Percentiles rank a stretch among this genome's conserved stretches.
Evolutionary conservation across 805 yeast species (phyloP).

Genomic region (Ogataea pilisensis): DNA sequence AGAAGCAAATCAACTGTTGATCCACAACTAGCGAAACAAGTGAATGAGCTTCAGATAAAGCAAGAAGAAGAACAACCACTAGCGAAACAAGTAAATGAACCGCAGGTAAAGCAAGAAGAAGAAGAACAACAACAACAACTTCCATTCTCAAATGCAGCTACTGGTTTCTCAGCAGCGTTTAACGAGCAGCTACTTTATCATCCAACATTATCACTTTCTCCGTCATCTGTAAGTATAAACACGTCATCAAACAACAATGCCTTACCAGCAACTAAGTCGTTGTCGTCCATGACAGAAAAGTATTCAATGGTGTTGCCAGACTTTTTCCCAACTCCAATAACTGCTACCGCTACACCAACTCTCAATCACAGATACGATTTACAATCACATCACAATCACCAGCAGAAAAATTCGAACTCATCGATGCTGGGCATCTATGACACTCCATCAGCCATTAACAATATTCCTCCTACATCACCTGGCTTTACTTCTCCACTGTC

Average conservation of each 20-base stretch:
- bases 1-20: neutral
- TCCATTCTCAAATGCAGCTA: neutral
- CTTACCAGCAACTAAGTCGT: too few relatives aligned
- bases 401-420: too few relatives aligned
- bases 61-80: neutral
- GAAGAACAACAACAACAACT: constrained; percentile 1
- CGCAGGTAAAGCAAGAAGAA: neutral
- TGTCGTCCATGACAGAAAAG: too few relatives aligned
- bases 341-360: neutral
- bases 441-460: neutral
- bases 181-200: neutral
- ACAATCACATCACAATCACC: too few relatives aligned
- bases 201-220: neutral
- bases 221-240: neutral
- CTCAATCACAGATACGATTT: neutral
- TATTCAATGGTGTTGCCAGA: neutral
- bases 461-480: neutral
- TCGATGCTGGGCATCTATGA: neutral
- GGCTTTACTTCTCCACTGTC: neutral
- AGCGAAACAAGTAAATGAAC: neutral
- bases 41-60: neutral
- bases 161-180: neutral
- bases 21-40: too few relatives aligned
- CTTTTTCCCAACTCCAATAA: neutral
- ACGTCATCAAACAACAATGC: too few relatives aligned